Base-by-base conservation (phyloP, 768 basidiomycete genomes). In the Gloeostereum incarnatum region DNA sequence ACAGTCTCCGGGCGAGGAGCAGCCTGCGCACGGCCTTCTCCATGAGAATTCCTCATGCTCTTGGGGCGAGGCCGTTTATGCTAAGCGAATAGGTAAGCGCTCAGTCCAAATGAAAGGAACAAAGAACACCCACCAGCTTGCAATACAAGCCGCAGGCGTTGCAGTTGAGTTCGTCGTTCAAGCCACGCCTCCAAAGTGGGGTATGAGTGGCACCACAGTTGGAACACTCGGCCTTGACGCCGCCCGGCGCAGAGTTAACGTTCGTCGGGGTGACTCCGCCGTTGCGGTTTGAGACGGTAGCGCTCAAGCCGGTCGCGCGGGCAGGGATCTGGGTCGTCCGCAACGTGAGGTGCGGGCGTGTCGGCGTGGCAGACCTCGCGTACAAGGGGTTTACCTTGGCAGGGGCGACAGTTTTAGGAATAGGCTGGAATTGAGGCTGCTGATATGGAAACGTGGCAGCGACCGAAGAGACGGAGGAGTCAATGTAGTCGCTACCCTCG, bases 131-230 rank as follows among this genome's bases (percentile, higher is more conserved):
- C 51, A 83, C 87, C 59, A 87, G 54, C 53, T 90, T 90, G 57
- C 85, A 91, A 53, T 91, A 91, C 29, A 90, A 60, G 3, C 87
- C 88, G 45, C 87, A 90, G 0, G 87, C 87, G 48, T 91, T 90
- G 53, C 88, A 90, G 49, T 91, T 91, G 41, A 91, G 57, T 60
- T 91, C 87, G 46, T 91, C 88, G 45, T 89, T 90, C 48, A 91
- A 57, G 0, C 87, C 88, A 2, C 87, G 71, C 13, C 88, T 68
- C 87, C 88, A 91, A 19, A 91, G 71, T 5, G 88, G 87, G 0
- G 88, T 90, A 45, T 88, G 86, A 0, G 86, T 90, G 3, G 87
- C 87, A 16, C 87, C 88, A 49, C 87, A 90, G 57, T 89, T 90
- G 5, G 81, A 81, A 51, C 88, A 90, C 49, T 89, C 88, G 5